These are phyloP conservation scores for Penicillium sp. DNA, from an alignment of 2,329 filamentous ascomycete species.

Conservation along the genomic window DNA sequence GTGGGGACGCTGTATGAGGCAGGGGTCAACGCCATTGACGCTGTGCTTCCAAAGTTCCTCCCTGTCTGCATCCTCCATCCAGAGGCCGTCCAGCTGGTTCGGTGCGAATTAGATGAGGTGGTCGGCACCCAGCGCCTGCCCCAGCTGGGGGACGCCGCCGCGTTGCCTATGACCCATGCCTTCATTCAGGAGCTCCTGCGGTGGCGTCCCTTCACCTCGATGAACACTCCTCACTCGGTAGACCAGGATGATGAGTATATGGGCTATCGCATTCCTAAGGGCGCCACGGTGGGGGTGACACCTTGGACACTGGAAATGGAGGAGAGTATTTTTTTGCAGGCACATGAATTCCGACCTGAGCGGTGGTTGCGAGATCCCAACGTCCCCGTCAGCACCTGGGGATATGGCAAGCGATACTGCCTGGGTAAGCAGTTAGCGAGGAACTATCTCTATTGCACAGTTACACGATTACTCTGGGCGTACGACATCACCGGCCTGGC, in stretches of 20 bases:
- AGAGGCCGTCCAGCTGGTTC: slow-evolving; percentile 39
- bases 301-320: slow-evolving; percentile 47
- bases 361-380: slow-evolving; percentile 37
- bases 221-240: slow-evolving; percentile 49
- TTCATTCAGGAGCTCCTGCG: slow-evolving; percentile 32
- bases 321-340: slow-evolving; percentile 39
- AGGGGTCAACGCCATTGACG: slow-evolving; percentile 50
- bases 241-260: slow-evolving; percentile 50
- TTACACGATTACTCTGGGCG: slow-evolving; percentile 56
- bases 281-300: slow-evolving; percentile 47
- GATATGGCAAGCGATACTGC: slow-evolving; percentile 56
- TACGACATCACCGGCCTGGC: slow-evolving; percentile 16
- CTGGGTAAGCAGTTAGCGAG: slow-evolving; percentile 35
- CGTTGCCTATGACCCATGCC: slow-evolving; percentile 29
- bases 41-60: slow-evolving; percentile 49
- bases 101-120: slow-evolving; percentile 39
- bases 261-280: slow-evolving; percentile 51
- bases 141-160: slow-evolving; percentile 23
- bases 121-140: slow-evolving; percentile 29
- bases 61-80: slow-evolving; percentile 49
- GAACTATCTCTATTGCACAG: slow-evolving; percentile 53
- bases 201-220: slow-evolving; percentile 39
- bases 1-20: slow-evolving; percentile 51
- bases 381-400: slow-evolving; percentile 39
- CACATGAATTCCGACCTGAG: slow-evolving; percentile 41